Evolutionary conservation across 2,329 filamentous ascomycete genomes (phyloP), one percentile per base, ranked within the genome.

Genomic region (Xylaria arbuscula): DNA sequence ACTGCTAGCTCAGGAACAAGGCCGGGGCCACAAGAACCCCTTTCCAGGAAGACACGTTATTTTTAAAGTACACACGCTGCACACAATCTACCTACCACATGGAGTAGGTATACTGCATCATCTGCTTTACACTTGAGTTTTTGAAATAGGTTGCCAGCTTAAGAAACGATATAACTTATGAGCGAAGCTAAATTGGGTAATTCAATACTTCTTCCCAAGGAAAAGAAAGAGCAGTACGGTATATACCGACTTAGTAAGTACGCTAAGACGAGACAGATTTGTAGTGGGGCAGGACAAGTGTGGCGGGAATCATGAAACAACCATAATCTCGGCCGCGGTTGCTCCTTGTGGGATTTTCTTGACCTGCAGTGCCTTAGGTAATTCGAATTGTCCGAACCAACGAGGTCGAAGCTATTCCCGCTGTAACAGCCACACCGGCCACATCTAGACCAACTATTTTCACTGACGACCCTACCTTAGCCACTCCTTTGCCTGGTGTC

Each of bases 311-410:
- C 13, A 53, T 71, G 71, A 72, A 72, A 72, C 71, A 36, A 68
- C 67, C 62, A 55, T 70, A 71, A 71, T 72, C 36, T 71, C 62
- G 62, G 68, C 66, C 63, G 50, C 45, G 60, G 55, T 57, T 58
- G 45, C 38, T 42, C 11, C 55, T 45, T 57, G 32, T 28, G 38
- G 24, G 28, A n/a, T 15, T 55, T 19, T 42, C 6, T 15, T 45
- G 59, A 24, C 65, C 48, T 60, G 24, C 64, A 48, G 38, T 53
- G 9, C 51, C 51, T 54, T 54, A 54, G 51, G 51, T 40, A 53
- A 54, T 58, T 54, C 15, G 47, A 54, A 36, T 38, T 15, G 24
- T 32, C 32, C 22, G 55, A 57, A 17, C 56, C 61, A 68, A 64
- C 66, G 42, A 34, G 45, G 53, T 66, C 38, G 38, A 36, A 47